These are phyloP conservation scores for Jacaranda mimosifolia DNA, from an alignment of 257 asterid species.

Conservation along the genomic window DNA sequence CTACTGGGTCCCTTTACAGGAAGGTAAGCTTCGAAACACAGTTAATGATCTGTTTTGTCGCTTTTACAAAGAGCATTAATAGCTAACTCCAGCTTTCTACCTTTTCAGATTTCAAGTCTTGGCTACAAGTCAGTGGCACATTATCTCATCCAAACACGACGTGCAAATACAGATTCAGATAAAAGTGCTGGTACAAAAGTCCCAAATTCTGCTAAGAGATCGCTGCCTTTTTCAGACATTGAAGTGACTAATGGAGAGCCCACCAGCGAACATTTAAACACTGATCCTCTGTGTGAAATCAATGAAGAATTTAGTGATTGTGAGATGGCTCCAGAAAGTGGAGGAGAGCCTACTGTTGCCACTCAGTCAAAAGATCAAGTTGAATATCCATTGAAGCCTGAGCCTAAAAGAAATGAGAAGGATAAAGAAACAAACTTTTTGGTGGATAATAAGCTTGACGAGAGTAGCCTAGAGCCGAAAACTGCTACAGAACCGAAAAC, in stretches of 20 bases:
- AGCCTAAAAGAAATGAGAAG: constrained; percentile 32
- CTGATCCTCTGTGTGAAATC: constrained; percentile 31
- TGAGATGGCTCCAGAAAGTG: constrained; percentile 33
- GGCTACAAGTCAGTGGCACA: constrained; percentile 97
- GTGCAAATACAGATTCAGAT: constrained; percentile 48
- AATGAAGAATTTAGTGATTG: constrained; percentile 22
- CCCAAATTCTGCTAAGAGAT: constrained; percentile 73
- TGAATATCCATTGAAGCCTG: constrained; percentile 30
- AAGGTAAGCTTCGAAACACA: constrained; percentile 58
- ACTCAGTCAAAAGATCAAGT: constrained; percentile 21
- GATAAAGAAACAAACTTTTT: constrained; percentile 17
- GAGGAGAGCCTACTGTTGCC: constrained; percentile 32
- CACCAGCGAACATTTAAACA: constrained; percentile 19
- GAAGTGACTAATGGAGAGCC: constrained; percentile 42
- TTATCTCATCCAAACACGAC: constrained; percentile 87
- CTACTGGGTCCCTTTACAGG: constrained; percentile 84
- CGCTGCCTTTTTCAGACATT: constrained; percentile 66
- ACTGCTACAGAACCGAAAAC: constrained; percentile 21
- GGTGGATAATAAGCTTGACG: constrained; percentile 31
- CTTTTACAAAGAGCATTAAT: not conserved
- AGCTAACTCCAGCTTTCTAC: constrained; percentile 7
- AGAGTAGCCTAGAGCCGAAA: constrained; percentile 26
- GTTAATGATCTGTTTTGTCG: not conserved
- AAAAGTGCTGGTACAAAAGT: constrained; percentile 32
- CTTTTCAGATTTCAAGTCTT: constrained; percentile 62